Evolutionary conservation across 805 yeast genomes (phyloP).

Genomic region (Jamesozyma gamospora): DNA sequence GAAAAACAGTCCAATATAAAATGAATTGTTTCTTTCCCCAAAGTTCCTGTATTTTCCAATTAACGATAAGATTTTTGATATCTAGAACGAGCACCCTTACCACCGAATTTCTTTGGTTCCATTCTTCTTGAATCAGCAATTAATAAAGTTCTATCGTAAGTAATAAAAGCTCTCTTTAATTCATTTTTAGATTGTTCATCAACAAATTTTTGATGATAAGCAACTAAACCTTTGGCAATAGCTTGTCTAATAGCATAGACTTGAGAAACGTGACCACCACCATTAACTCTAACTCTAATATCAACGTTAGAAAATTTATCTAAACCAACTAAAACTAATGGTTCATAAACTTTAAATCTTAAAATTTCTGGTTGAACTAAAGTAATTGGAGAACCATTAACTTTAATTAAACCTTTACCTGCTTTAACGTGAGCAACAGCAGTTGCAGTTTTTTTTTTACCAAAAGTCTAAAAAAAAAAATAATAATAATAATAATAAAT

Average conservation of each 20-base stretch:
- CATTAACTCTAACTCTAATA: constrained; percentile 97
- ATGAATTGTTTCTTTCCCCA: background rate
- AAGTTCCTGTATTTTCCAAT: constrained; percentile 10
- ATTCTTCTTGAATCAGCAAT: constrained; percentile 99
- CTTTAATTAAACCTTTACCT: constrained; percentile 98
- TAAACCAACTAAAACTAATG: constrained; percentile 94
- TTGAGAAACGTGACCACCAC: constrained; percentile 99
- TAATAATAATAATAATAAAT: background rate
- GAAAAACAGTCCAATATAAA: no score
- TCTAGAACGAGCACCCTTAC: constrained; percentile 99
- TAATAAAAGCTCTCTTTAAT: constrained; percentile 92
- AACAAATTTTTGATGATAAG: constrained; percentile 98
- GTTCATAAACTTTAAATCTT: constrained; percentile 99
- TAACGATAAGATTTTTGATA: constrained; percentile 99
- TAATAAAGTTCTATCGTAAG: constrained; percentile 98
- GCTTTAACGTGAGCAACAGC: constrained; percentile 99
- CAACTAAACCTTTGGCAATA: constrained; percentile 98
- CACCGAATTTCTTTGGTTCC: constrained; percentile 99
- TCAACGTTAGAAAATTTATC: constrained; percentile 98
- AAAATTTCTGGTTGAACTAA: constrained; percentile 98
- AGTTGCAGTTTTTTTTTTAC: constrained; percentile 99
- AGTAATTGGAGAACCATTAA: constrained; percentile 98
- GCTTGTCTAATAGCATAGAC: constrained; percentile 99
- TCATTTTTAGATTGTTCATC: constrained; percentile 99
- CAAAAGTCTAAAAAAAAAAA: constrained; percentile 68